Conservation (phyloP, 441 rosid species). For the Mallotus japonicus region DNA sequence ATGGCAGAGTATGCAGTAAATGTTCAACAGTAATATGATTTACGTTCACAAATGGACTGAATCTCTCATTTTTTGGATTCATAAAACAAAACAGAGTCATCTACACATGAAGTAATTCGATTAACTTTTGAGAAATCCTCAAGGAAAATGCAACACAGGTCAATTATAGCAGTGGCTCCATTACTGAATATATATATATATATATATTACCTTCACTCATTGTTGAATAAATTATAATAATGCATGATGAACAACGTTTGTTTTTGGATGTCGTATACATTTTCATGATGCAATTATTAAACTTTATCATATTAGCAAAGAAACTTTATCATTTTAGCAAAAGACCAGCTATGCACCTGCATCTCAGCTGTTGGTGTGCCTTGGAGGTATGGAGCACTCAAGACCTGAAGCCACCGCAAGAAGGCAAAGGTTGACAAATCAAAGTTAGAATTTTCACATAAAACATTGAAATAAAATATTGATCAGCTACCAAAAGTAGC, state of each 20-base stretch:
- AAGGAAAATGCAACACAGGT: not conserved
- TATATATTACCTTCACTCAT: not conserved
- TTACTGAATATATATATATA: not conserved
- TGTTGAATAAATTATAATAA: no score
- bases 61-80: no score
- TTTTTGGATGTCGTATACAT: not conserved
- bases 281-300: not conserved
- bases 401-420: slow-evolving; percentile 53
- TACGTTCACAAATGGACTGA: no score
- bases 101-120: no score
- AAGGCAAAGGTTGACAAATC: slow-evolving; percentile 16
- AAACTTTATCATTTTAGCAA: not conserved
- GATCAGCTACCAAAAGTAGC: not conserved
- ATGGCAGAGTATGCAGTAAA: no score
- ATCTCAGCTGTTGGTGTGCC: slow-evolving; percentile 38
- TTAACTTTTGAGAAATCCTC: not conserved
- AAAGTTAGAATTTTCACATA: slow-evolving; percentile 7
- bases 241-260: no score
- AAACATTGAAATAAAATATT: not conserved
- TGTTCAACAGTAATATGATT: no score
- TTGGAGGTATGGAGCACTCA: slow-evolving; percentile 93
- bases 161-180: not conserved
- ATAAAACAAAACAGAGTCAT: no score
- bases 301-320: not conserved
- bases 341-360: slow-evolving; percentile 49